Conservation (phyloP, 768 basidiomycete genomes). For the Wakefieldia striispora region DNA sequence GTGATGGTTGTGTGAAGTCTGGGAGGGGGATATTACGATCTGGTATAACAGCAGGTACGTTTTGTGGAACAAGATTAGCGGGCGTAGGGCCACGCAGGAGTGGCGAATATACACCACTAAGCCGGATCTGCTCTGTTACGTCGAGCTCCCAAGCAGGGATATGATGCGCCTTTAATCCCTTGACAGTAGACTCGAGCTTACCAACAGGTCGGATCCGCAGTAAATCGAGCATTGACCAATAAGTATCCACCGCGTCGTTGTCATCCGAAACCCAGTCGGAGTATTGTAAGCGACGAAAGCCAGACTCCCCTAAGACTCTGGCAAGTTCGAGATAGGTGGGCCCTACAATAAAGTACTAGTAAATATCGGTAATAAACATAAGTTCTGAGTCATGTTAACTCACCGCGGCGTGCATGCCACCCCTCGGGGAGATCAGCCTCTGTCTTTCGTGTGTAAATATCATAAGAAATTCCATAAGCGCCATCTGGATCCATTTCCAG, state of each 20-base stretch:
- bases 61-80: not conserved
- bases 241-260: not conserved
- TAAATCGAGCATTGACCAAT: not conserved
- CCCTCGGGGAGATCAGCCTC: not conserved
- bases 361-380: not conserved
- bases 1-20: not conserved
- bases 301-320: not conserved
- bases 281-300: not conserved
- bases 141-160: not conserved
- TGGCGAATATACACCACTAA: not conserved
- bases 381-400: not conserved
- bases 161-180: not conserved
- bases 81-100: not conserved
- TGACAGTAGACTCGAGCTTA: constrained; percentile 1
- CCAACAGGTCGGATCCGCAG: not conserved
- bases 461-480: constrained; percentile 2
- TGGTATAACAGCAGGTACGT: not conserved
- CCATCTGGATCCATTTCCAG: not conserved
- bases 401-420: not conserved
- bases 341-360: not conserved
- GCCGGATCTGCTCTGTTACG: not conserved
- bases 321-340: not conserved
- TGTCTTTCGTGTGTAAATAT: not conserved
- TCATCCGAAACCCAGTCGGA: not conserved
- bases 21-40: not conserved